Evolutionary conservation across 106 monocot species (phyloP), one percentile per base, ranked within the genome.

Genomic region (Vanilla planifolia): DNA sequence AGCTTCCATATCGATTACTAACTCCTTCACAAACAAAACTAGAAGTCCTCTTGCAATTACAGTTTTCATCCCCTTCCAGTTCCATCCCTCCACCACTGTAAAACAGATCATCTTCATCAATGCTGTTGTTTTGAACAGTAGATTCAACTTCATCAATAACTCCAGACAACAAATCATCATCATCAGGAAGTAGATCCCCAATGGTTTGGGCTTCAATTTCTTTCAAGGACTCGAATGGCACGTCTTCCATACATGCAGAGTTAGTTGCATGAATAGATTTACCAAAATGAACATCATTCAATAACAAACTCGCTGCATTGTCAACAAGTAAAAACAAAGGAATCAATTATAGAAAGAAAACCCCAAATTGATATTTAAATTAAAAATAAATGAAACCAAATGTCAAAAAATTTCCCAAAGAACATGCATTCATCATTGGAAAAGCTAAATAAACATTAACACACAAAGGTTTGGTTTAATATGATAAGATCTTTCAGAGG

Each of bases 151-250:
- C 75, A 65, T 77, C 80, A 43, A 77, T 55, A 48, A 67, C 39
- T 55, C 85, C 85, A 47, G 74, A 80, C 28, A 85, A 51, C 32
- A 88, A 73, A 51, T 88, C 88, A 71, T 88, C 82, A 60, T 88
- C 88, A 69, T 88, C 74, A 67, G 88, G 92, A 55, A 92, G 86
- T n/a, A 92, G 83, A 48, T 92, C 62, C 26, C 86, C 86, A 62
- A 92, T 92, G 39, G 86, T 83, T 69, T 80, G 86, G 35, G 92
- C 92, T 78, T 92, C 92, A 29, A 88, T 71, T 77, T 83, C 88
- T 61, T 83, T 65, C 63, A 80, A 45, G 19, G 71, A 83, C 32
- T 71, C 80, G 37, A 83, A 62, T 46, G 67, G 70, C 36, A 59
- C 92, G 50, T 80, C 83, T 73, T 77, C 80, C 43, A 21, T 63